Base-by-base conservation (phyloP, 371 early-diverging fungal genomes). In the Circinella minor region DNA sequence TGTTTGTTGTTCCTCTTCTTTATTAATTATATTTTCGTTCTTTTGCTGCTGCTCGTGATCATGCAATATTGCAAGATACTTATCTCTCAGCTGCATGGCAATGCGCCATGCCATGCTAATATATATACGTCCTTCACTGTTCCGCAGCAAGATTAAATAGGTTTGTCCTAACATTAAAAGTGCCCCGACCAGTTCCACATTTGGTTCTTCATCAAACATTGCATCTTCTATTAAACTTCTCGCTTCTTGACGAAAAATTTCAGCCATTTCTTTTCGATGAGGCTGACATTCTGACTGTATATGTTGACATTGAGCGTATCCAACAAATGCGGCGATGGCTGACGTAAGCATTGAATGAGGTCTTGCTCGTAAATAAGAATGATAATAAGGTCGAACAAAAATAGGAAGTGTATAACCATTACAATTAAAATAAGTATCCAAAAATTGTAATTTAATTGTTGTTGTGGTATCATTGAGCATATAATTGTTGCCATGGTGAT, bases 101-200 rank as follows among this genome's bases (percentile, higher is more conserved):
- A 83, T 81, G 8, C 74, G 68, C 84, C 84, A 83, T 1, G 77
- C 77, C 48, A 76, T 61, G 54, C 70, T 74, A 36, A 74, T 75
- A 36, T 75, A 78, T 1, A 76, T 27, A 37, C 84, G 76, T 15
- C 74, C 81, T 20, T 81, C 79, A n/a, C 64, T 68, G 36, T 73
- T 80, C 15, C 74, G 66, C 18, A 78, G 55, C 3, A 66, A 61
- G 0, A 81, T 69, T 36, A 83, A 34, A 0, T 77, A 70, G 10
- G 66, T 61, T 38, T 78, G 77, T 8, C 75, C 59, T 8, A 81
- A 36, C 17, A 75, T 38, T 67, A 74, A 65, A 38, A 83, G 54
- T 0, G 84, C 55, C 0, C 59, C 69, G 15, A 74, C 66, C 36
- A 63, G 72, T 15, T 78, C 73, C 7, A 83, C 39, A 18, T 61